Percentiles rank a stretch among this genome's conserved stretches.
Conservation (phyloP, 169 alveolate species). For the Prorocentrum cordatum region DNA sequence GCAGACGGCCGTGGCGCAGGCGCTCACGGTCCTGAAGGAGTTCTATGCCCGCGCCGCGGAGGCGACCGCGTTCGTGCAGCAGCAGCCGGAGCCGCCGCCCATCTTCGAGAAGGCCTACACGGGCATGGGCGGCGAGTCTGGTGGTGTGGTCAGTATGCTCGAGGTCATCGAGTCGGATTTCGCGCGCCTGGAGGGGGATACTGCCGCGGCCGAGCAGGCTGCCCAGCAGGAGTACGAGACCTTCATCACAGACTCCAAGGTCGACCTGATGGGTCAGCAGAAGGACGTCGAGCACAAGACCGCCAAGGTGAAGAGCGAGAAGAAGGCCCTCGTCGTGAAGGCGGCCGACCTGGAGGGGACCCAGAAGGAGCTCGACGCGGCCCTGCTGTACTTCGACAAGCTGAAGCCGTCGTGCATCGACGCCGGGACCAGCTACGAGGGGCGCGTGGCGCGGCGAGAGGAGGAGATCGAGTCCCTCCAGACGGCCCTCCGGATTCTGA, state of each 20-base stretch:
- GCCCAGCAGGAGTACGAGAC: not conserved
- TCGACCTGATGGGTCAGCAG: not conserved
- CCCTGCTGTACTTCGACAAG: not conserved
- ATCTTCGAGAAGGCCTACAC: not conserved
- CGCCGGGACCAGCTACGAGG: not conserved
- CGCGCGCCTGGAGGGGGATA: not conserved
- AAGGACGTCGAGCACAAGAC: not conserved
- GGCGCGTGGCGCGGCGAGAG: not conserved
- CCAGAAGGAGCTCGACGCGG: not conserved
- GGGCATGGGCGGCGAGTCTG: not conserved
- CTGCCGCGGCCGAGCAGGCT: not conserved
- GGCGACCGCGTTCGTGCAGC: not conserved
- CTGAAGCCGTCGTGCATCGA: not conserved
- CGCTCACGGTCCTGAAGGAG: not conserved
- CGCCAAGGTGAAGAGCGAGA: not conserved
- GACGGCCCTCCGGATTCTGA: conserved; percentile 11
- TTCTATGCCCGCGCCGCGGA: not conserved
- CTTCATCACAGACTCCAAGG: not conserved
- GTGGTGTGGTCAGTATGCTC: not conserved
- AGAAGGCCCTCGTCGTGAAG: not conserved
- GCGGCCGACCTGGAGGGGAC: not conserved
- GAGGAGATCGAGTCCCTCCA: conserved; percentile 7
- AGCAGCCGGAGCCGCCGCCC: not conserved
- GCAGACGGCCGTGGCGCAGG: not conserved
- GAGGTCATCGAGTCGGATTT: not conserved